A percentile compares a stretch with the other conserved stretches of the same genome.
These are phyloP conservation scores for Candida ortonii DNA, from an alignment of 805 yeast genomes.

Conservation along the genomic window DNA sequence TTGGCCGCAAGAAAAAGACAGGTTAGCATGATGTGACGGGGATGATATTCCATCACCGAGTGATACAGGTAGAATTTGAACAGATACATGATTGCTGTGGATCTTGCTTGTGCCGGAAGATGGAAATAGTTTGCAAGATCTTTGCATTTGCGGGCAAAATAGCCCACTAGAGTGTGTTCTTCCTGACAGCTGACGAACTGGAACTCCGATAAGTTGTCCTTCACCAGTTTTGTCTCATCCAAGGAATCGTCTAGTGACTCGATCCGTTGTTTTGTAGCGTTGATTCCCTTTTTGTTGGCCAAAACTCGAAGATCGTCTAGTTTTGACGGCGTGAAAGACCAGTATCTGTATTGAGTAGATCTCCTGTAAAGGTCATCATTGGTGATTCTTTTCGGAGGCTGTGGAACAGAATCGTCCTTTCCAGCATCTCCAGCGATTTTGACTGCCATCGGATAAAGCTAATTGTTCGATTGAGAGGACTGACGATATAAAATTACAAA, in stretches of 20 bases:
- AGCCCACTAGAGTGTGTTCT: constrained; percentile 63
- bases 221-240: constrained; percentile 20
- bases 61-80: constrained; percentile 75
- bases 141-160: constrained; percentile 68
- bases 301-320: constrained; percentile 46
- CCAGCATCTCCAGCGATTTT: too few relatives aligned
- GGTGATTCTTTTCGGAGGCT: constrained; percentile 40
- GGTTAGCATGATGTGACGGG: constrained; percentile 74
- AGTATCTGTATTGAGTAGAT: constrained; percentile 75
- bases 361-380: constrained; percentile 87
- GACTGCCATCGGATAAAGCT: too few relatives aligned
- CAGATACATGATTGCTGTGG: constrained; percentile 83
- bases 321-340: constrained; percentile 75
- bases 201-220: constrained; percentile 25
- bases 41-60: constrained; percentile 85
- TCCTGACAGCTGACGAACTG: constrained; percentile 61
- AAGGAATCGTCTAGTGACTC: constrained; percentile 12
- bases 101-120: constrained; percentile 83
- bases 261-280: constrained; percentile 32
- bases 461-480: too few relatives aligned
- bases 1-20: constrained; percentile 90
- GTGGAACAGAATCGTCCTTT: too few relatives aligned
- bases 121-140: constrained; percentile 70
- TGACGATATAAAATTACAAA: too few relatives aligned
- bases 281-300: constrained; percentile 56